phyloP scores from a whole-genome alignment of 768 basidiomycete species.

The Psilocybe cyanescens region DNA sequence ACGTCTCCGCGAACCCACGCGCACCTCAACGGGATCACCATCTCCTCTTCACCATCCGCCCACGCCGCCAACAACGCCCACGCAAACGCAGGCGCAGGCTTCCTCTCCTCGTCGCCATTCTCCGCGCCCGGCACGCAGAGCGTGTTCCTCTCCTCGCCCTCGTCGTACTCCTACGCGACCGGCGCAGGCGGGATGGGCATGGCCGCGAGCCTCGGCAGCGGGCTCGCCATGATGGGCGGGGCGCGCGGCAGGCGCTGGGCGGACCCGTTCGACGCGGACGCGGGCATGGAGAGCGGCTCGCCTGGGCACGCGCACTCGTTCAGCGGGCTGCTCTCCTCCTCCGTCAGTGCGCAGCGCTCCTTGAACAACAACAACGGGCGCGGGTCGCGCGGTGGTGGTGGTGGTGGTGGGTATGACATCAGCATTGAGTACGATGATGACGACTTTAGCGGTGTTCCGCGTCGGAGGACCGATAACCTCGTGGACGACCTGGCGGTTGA shows the following conservation, averaged over 20 bases:
- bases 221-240: slow-evolving; percentile 51
- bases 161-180: background rate
- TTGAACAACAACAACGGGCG: background rate
- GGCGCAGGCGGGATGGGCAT: slow-evolving; percentile 57
- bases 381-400: background rate
- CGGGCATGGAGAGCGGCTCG: slow-evolving; percentile 21
- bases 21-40: slow-evolving; percentile 35
- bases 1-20: slow-evolving; percentile 54
- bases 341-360: slow-evolving; percentile 25
- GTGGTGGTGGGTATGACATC: slow-evolving; percentile 31
- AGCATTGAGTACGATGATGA: slow-evolving; percentile 47
- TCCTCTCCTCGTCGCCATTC: slow-evolving; percentile 71
- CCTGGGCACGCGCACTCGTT: slow-evolving; percentile 20
- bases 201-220: slow-evolving; percentile 66
- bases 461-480: slow-evolving; percentile 13
- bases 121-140: slow-evolving; percentile 72
- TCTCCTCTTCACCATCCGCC: slow-evolving; percentile 32
- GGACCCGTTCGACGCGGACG: background rate
- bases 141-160: slow-evolving; percentile 48
- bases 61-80: background rate
- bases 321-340: slow-evolving; percentile 25
- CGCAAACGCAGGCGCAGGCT: slow-evolving; percentile 27
- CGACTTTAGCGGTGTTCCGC: slow-evolving; percentile 28
- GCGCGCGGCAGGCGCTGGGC: slow-evolving; percentile 23
- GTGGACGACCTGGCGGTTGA: slow-evolving; percentile 53